phyloP scores from a whole-genome alignment of 2,329 filamentous ascomycete genomes.

The Ophiocordyceps sinensis region DNA sequence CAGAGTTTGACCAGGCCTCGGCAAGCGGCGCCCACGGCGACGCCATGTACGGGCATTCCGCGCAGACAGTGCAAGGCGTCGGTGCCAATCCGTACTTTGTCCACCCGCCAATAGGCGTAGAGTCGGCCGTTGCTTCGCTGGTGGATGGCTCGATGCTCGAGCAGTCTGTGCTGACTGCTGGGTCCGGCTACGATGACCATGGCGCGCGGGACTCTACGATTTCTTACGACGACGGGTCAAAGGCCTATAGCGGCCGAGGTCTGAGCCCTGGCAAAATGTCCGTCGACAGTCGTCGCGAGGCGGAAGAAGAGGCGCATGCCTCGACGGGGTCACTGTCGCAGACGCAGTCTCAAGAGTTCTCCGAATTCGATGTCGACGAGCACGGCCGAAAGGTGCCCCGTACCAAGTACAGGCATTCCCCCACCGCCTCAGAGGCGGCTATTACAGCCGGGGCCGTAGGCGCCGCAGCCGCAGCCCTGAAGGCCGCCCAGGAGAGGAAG shows the following conservation, averaged over 20 bases:
- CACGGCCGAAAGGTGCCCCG: slow-evolving; percentile 40
- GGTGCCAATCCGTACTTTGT: slow-evolving; percentile 66
- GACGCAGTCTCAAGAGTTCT: slow-evolving; percentile 29
- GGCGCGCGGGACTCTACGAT: slow-evolving; percentile 23
- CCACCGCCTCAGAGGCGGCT: slow-evolving; percentile 40
- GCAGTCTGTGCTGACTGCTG: slow-evolving; percentile 53
- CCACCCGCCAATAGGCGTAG: slow-evolving; percentile 56
- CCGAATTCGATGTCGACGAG: slow-evolving; percentile 44
- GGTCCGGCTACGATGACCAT: slow-evolving; percentile 35
- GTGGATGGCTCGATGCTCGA: slow-evolving; percentile 58
- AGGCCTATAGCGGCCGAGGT: slow-evolving; percentile 17
- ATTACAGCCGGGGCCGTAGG: slow-evolving; percentile 43
- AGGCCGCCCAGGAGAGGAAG: slow-evolving; percentile 32
- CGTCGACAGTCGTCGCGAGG: slow-evolving; percentile 22
- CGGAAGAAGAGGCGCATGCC: slow-evolving; percentile 22
- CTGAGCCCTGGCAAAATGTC: slow-evolving; percentile 28
- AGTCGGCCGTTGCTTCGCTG: slow-evolving; percentile 83
- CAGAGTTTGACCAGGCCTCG: slow-evolving; percentile 38
- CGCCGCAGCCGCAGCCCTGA: slow-evolving; percentile 35
- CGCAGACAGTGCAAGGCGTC: slow-evolving; percentile 55
- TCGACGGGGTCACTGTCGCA: slow-evolving; percentile 24
- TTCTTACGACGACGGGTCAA: slow-evolving; percentile 15
- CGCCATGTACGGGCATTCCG: slow-evolving; percentile 43
- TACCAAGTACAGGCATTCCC: slow-evolving; percentile 30
- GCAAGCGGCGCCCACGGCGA: slow-evolving; percentile 40